Evolutionary conservation across 305 asterid species (phyloP).

Genomic region (Nicotiana rustica): DNA sequence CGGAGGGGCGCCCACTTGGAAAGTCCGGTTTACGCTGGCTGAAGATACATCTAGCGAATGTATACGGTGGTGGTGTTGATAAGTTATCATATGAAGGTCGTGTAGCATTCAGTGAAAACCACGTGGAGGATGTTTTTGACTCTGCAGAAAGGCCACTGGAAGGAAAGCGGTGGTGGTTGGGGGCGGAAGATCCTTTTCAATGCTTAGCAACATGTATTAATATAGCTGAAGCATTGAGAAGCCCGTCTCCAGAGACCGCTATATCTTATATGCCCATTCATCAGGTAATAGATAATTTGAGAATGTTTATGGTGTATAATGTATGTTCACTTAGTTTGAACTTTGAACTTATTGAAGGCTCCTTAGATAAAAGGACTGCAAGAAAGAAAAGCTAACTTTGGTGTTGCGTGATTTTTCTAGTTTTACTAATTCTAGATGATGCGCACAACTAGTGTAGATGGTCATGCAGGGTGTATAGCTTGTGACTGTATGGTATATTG

Average conservation of each 20-base stretch:
- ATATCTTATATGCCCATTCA: slow-evolving; percentile 88
- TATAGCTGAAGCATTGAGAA: slow-evolving; percentile 88
- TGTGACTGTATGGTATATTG: background rate
- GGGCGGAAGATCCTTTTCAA: slow-evolving; percentile 97
- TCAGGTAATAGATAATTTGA: slow-evolving; percentile 61
- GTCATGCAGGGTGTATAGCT: background rate
- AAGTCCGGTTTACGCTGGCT: slow-evolving; percentile 88
- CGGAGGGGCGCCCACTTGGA: slow-evolving; percentile 96
- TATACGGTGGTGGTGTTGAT: slow-evolving; percentile 92
- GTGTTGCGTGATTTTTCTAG: background rate
- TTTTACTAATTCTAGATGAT: background rate
- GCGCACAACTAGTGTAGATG: slow-evolving; percentile 19
- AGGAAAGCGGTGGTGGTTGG: slow-evolving; percentile 96
- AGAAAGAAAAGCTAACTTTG: background rate
- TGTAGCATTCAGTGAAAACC: slow-evolving; percentile 76
- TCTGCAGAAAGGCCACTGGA: slow-evolving; percentile 98
- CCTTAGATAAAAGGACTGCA: background rate
- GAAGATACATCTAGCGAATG: slow-evolving; percentile 86
- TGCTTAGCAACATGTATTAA: slow-evolving; percentile 90
- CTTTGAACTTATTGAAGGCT: slow-evolving; percentile 11
- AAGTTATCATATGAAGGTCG: slow-evolving; percentile 92
- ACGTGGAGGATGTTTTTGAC: slow-evolving; percentile 88
- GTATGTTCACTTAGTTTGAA: background rate
- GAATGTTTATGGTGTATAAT: slow-evolving; percentile 29
- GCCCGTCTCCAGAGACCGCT: slow-evolving; percentile 73